Conservation (phyloP, 2,329 filamentous ascomycete genomes). For the Colletotrichum siamense region DNA sequence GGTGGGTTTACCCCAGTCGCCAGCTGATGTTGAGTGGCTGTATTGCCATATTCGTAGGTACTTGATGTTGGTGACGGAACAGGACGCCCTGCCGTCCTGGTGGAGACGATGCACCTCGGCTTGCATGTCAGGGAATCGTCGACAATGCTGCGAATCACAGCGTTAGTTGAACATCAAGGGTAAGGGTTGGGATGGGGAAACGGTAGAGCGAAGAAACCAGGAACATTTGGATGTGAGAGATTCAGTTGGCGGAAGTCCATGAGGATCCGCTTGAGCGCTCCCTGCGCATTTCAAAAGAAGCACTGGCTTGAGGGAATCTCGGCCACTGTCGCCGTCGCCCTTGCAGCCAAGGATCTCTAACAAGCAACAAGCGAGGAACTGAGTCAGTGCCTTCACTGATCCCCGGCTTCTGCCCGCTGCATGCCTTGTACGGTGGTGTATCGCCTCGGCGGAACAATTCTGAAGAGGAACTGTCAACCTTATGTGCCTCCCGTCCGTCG, state of each 20-base stretch:
- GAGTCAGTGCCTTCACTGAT: not conserved
- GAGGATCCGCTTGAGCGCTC: not conserved
- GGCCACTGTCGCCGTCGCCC: not conserved
- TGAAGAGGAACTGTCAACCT: not conserved
- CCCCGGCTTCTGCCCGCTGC: not conserved
- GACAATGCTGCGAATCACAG: constrained; percentile 8
- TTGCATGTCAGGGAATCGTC: not conserved
- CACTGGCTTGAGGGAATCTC: not conserved
- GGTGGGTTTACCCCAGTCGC: not conserved
- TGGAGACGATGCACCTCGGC: not conserved
- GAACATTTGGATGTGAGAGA: not conserved
- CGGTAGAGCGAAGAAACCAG: not conserved
- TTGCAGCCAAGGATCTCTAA: not conserved
- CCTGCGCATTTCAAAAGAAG: not conserved
- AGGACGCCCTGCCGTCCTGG: not conserved
- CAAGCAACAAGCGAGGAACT: not conserved
- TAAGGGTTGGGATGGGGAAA: not conserved
- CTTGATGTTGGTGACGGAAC: not conserved
- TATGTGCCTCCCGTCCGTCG: not conserved
- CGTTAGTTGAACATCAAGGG: not conserved
- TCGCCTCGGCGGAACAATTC: not conserved
- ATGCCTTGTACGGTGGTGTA: not conserved
- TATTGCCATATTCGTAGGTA: not conserved
- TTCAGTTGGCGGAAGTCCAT: not conserved
- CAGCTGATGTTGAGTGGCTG: not conserved